phyloP scores from a whole-genome alignment of 305 asterid species.

The Fraxinus baroniana region DNA sequence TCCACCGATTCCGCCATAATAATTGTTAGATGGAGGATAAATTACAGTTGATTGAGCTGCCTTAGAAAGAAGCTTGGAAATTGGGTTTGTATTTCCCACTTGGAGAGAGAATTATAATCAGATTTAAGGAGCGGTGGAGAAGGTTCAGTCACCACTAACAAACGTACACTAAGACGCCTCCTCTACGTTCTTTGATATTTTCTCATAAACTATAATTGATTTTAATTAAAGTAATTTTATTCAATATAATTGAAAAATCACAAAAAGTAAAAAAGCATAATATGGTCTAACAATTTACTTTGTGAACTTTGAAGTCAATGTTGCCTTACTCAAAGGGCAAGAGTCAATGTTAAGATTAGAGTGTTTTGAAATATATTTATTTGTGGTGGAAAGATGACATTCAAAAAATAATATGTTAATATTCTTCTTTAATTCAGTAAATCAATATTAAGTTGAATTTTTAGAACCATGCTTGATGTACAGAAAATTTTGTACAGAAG shows the following conservation, averaged over 20 bases:
- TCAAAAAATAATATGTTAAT: too few relatives aligned
- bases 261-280: too few relatives aligned
- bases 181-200: not conserved
- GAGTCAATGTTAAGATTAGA: too few relatives aligned
- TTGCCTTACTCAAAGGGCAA: too few relatives aligned
- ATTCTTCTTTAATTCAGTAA: too few relatives aligned
- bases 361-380: too few relatives aligned
- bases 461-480: too few relatives aligned
- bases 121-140: not conserved
- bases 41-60: not conserved
- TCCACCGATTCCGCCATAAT: constrained; percentile 90
- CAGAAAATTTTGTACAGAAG: too few relatives aligned
- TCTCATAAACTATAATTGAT: not conserved
- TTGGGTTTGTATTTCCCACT: not conserved
- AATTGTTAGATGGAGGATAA: not conserved
- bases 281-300: not conserved
- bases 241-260: too few relatives aligned
- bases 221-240: too few relatives aligned
- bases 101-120: not conserved
- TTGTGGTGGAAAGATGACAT: too few relatives aligned
- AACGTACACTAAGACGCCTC: not conserved
- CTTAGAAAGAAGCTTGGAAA: not conserved
- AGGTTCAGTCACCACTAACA: not conserved
- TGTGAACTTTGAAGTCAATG: not conserved
- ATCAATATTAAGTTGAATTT: too few relatives aligned